Conservation (phyloP, 2,329 filamentous ascomycete species). For the Plectosphaerella sp. region DNA sequence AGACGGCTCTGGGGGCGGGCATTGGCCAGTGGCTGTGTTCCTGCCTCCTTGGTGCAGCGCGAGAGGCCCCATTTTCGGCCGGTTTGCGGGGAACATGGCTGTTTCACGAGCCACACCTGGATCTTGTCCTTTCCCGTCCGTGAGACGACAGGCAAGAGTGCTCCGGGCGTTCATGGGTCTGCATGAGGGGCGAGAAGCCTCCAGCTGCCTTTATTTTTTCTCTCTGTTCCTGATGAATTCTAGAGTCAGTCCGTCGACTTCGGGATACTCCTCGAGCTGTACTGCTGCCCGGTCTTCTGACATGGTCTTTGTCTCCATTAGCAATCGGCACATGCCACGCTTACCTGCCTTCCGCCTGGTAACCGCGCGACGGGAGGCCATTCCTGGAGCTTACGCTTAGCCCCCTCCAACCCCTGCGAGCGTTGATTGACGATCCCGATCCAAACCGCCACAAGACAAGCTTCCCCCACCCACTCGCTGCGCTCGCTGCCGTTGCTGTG, state of each 20-base stretch:
- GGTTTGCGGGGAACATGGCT: not conserved
- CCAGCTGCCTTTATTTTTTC: too few relatives aligned
- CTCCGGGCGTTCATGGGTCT: not conserved
- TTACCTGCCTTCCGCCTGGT: not conserved
- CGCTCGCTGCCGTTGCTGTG: not conserved
- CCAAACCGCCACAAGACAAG: not conserved
- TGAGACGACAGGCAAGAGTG: not conserved
- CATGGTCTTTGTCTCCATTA: not conserved
- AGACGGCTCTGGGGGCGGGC: not conserved
- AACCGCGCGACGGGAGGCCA: not conserved
- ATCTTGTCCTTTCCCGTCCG: not conserved
- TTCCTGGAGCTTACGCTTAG: not conserved
- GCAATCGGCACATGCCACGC: not conserved
- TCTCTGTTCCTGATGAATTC: too few relatives aligned
- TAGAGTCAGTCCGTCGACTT: too few relatives aligned
- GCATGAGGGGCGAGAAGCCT: too few relatives aligned
- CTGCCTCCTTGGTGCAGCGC: not conserved
- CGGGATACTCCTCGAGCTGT: not conserved
- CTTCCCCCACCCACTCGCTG: not conserved
- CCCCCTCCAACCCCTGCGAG: not conserved
- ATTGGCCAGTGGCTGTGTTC: not conserved
- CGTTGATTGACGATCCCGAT: not conserved
- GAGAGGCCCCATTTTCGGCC: not conserved
- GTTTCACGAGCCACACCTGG: not conserved
- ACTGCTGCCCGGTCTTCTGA: not conserved